Evolutionary conservation across 164 flowering plant genomes (phyloP).

Genomic region (Magnolia sinica): DNA sequence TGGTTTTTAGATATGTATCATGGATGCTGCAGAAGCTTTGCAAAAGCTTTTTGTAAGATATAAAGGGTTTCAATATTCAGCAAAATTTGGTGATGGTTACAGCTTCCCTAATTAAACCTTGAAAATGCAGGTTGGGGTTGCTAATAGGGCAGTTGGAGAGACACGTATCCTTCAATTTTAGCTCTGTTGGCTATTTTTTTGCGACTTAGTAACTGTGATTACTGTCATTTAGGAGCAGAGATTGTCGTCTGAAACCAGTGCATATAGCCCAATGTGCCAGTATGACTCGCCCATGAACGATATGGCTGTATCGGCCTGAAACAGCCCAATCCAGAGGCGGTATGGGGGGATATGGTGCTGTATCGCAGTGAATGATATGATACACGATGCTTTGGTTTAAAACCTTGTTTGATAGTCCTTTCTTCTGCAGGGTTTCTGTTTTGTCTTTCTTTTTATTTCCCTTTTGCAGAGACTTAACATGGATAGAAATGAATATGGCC

Average conservation of each 20-base stretch:
- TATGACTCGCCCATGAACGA: too few species aligned
- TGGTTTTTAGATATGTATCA: conserved; percentile 43
- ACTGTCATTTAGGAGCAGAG: neutral
- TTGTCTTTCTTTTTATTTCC: neutral
- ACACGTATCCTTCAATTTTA: conserved; percentile 61
- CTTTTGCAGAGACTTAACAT: conserved; percentile 20
- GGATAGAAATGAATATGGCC: conserved; percentile 77
- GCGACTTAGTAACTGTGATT: neutral
- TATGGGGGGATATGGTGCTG: too few species aligned
- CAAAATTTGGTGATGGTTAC: neutral
- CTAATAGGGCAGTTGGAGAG: conserved; percentile 89
- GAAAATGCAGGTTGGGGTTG: conserved; percentile 64
- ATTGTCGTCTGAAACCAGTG: too few species aligned
- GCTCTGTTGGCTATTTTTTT: neutral
- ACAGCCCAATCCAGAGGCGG: too few species aligned
- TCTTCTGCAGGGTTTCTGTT: neutral
- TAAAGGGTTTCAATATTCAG: conserved; percentile 5
- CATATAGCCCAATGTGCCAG: too few species aligned
- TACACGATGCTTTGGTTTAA: neutral
- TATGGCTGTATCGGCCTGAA: too few species aligned
- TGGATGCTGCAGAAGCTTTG: conserved; percentile 58
- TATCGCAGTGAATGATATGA: neutral
- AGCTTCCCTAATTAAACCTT: conserved; percentile 18
- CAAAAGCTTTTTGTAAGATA: conserved; percentile 58
- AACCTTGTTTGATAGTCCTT: neutral